Base-by-base conservation (phyloP, 2,329 filamentous ascomycete species). In the Keithomyces neogunnii region DNA sequence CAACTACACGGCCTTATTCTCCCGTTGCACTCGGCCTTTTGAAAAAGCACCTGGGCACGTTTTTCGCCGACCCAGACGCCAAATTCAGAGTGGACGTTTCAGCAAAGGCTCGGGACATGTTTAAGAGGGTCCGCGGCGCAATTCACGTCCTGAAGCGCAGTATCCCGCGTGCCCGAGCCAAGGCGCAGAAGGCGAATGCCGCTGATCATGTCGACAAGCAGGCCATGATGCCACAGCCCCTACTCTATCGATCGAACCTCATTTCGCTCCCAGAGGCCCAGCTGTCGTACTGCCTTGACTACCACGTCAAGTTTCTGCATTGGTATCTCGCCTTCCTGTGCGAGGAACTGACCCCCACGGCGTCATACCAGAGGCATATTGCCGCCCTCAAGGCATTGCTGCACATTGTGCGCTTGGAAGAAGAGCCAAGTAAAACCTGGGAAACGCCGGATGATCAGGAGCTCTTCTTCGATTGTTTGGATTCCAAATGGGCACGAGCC, bases 321-420 rank as follows among this genome's bases (percentile, higher is more conserved):
- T 91, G 87, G 82, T 95, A 92, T 62, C 60, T 88, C 1, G 62
- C 70, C 1, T 93, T 95, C 57, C 67, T 96, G 5, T 76, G 82
- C 49, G 71, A 73, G 38, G 90, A 97, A 60, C 71, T 99, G 28
- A 78, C 82, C 3, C 84, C 90, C 2, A 91, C 86, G 1, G 83
- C 88, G 13, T 93, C 91, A 9, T 99, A 97, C 62, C 91, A 95
- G 63, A 81, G 90, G 5, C 92, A 96, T 59, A 87, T 91, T 45
- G 88, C 87, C 2, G 83, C 89, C 2, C 67, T 97, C 4, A 89
- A 85, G 61, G 82, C 86, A 1, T 68, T 92, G 31, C 73, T 73
- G 1, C 75, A 85, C 49, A 71, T 92, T n/a, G 67, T 90, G 5
- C 80, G 80, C 53, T 81, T 86, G 42, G 86, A 86, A 31, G 71